Evolutionary conservation across 2,329 filamentous ascomycete species (phyloP).

Genomic region (Cladosporium sp.): DNA sequence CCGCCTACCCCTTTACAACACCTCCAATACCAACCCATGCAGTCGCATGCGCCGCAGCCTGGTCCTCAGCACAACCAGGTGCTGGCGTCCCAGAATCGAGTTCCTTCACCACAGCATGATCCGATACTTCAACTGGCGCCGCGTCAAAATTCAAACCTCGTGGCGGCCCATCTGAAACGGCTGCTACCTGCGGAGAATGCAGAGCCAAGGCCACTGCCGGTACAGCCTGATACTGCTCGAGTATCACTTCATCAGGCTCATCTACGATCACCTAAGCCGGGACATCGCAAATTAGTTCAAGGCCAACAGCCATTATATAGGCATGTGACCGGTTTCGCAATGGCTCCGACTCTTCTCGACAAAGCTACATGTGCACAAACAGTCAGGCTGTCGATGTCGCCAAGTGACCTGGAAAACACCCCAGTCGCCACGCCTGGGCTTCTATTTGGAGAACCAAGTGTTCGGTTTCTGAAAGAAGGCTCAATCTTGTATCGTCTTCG

Average conservation of each 20-base stretch:
- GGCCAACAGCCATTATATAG: constrained; percentile 47
- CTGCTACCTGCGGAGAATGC: constrained; percentile 19
- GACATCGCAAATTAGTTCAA: constrained; percentile 1
- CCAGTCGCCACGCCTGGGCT: not conserved
- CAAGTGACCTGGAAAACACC: not conserved
- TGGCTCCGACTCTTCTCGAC: constrained; percentile 41
- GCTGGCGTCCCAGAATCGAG: not conserved
- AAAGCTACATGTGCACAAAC: not conserved
- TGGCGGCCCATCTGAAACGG: not conserved
- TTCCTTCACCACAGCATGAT: not conserved
- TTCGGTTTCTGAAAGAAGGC: constrained; percentile 43
- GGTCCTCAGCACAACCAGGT: not conserved
- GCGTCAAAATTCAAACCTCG: not conserved
- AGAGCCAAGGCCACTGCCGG: constrained; percentile 33
- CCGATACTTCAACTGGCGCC: not conserved
- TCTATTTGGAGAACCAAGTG: not conserved
- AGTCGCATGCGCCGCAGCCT: not conserved
- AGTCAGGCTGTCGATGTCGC: not conserved
- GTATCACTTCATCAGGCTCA: constrained; percentile 57
- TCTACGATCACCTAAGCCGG: constrained; percentile 50
- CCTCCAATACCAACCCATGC: not conserved
- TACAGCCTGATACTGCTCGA: constrained; percentile 41
- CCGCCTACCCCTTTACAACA: not conserved
- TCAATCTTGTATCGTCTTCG: constrained; percentile 65
- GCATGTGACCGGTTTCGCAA: constrained; percentile 50